Base-by-base conservation (phyloP, 495 filamentous ascomycete species). In the Tricharina praecox region DNA sequence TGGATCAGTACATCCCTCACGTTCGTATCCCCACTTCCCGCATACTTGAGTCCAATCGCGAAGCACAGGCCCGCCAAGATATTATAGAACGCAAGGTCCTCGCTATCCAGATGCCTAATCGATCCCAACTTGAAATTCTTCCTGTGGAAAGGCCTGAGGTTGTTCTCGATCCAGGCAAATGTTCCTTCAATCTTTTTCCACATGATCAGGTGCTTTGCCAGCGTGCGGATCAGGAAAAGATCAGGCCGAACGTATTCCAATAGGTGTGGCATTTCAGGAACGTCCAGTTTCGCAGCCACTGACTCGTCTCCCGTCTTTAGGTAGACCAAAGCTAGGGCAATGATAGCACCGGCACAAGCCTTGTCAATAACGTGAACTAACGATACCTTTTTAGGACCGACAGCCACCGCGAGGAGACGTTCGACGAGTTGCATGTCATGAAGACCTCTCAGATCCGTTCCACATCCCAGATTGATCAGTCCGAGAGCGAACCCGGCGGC, bases 171-270 rank as follows among this genome's bases (percentile, higher is more conserved):
- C 87, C 88, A 99, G 13, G 67, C 64, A 46, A 74, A 67, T 4
- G 66, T 74, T 2, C 82, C 75, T 16, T 72, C 61, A 45, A 96
- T 93, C 41, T 76, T 68, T 50, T 79, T 78, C 90, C 90, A 99
- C 67, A 95, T 76, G 54, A 99, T 95, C 37, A 99, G 56, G 61
- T 94, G 81, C 58, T 78, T 78, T n/a, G 90, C 82, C 36, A 96
- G 68, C 0, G 87, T 94, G 11, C 90, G 78, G 11, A 99, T 68
- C 3, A 99, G 73, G 58, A 95, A 80, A 21, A 93, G 76, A 63
- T 99, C 90, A 0, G 90, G 88, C 11, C 90, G 76, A 19, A 95
- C 78, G 60, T 96, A 93, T 58, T 95, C 92, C 59, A 93, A 94
- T 43, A 94, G 82, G 47, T 87, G 70, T 13, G 79, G 66, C 0